Base-by-base conservation (phyloP, 2,329 filamentous ascomycete species). In the Arthrobotrys pseudoclavata region DNA sequence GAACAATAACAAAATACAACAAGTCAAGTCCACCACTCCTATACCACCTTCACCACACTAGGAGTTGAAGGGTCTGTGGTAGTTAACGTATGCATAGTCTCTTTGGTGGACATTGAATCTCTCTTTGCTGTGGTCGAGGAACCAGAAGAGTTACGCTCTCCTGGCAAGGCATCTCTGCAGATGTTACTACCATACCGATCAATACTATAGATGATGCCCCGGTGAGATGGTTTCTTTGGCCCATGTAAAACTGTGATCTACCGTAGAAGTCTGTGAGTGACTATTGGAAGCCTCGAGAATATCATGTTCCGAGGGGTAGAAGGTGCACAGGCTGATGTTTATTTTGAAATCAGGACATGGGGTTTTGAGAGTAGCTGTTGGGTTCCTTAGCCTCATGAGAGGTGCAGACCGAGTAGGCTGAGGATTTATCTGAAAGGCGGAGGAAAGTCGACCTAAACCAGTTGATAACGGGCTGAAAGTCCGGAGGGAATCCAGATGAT, bases 131-230 rank as follows among this genome's bases (percentile, higher is more conserved):
- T 45, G n/a, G 15, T 3, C 1, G 31, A n/a, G 20, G 31, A 57
- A 42, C 13, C 12, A 22, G 12, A 18, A 2, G 42, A 63, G 7
- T 48, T 12, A 20, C 13, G 1, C 13, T 22, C 13, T 1, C 12
- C 24, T 18, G 7, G 15, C n/a, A 34, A 34, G 9, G n/a, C 24
- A 13, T 47, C 29, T 34, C 20, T n/a, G 15, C 66, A 72, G 12
- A 72, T 42, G 34, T 60, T 72, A 52, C 52, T 40, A 4, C 61
- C 69, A 15, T 55, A 29, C 5, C 24, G 12, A 26, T 72, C 61
- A 7, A 72, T 34, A 0, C 50, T 50, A 7, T 2, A 29, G 40
- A 72, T 57, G 5, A 66, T 26, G 12, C 50, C 40, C 22, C 40
- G 12, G 9, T 42, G 18, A 13, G 18, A 50, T 22, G 5, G 52